Conservation (phyloP, 2,329 filamentous ascomycete genomes). For the Fusarium hostae region DNA sequence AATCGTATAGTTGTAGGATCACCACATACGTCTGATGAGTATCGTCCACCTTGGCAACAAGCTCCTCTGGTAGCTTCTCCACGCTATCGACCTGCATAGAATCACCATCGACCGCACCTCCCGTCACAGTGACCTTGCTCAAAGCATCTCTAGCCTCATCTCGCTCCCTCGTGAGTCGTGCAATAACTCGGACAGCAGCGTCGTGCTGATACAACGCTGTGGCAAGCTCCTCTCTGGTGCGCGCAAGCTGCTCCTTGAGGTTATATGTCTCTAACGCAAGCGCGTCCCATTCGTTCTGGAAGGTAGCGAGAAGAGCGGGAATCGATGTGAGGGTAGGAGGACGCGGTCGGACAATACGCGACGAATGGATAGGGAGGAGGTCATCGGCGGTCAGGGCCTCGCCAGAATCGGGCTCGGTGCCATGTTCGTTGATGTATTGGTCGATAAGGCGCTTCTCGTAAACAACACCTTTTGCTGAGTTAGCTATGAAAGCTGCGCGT, state of each 20-base stretch:
- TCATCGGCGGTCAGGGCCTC: constrained; percentile 87
- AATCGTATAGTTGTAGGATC: not conserved
- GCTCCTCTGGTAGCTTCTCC: constrained; percentile 76
- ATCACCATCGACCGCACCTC: constrained; percentile 71
- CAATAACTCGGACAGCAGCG: constrained; percentile 95
- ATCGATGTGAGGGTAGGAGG: constrained; percentile 96
- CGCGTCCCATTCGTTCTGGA: constrained; percentile 99
- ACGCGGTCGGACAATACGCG: constrained; percentile 85
- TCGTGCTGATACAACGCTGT: constrained; percentile 97
- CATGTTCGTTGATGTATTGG: constrained; percentile 92
- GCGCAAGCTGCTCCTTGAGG: constrained; percentile 86
- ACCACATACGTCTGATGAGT: constrained; percentile 79
- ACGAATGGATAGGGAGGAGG: constrained; percentile 85
- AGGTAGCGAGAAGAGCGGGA: constrained; percentile 89
- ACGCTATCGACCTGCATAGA: constrained; percentile 90
- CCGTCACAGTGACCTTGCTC: constrained; percentile 81
- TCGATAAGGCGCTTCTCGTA: constrained; percentile 97
- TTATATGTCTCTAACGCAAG: constrained; percentile 92
- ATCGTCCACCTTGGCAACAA: constrained; percentile 79
- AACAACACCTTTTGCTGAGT: constrained; percentile 72
- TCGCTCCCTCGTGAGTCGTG: constrained; percentile 86
- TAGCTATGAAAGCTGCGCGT: constrained; percentile 23
- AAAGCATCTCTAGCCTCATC: constrained; percentile 93
- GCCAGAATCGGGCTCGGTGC: constrained; percentile 89
- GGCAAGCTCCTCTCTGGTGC: constrained; percentile 92